Evolutionary conservation across 176 grass and related monocot genomes (phyloP), one percentile per base, ranked within the genome.

Genomic region (Dactylis glomerata): DNA sequence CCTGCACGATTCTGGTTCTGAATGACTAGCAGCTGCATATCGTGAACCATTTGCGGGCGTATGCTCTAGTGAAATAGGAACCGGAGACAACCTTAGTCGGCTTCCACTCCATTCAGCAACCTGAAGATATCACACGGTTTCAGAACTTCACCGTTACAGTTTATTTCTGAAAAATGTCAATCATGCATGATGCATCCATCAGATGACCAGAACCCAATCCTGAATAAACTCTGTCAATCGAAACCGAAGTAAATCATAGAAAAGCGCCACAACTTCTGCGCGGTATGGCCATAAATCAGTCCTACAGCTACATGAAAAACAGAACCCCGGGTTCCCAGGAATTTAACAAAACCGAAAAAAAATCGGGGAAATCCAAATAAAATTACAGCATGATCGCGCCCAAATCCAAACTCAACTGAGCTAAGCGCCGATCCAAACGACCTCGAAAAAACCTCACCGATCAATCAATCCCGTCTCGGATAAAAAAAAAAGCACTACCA

Each of bases 61-160:
- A 8, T 24, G 13, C 40, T 27, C 5, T 45, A 26, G 38, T 26
- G 44, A 68, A 70, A 33, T 68, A 76, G 56, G 19, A 79, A 27
- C 16, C 10, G 3, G 69, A 17, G 13, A 30, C 6, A 51, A 19
- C 69, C 61, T 62, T 17, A 1, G n/a, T 56, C 19, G 83, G 52
- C 33, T 80, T 78, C 24, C 73, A 83, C 40, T 70, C 49, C 58
- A 86, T 83, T 75, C 79, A 86, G 51, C 75, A 68, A 15, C 82
- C 79, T 73, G 42, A 92, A 78, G 17, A 71, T 27, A 42, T 8
- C 51, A 77, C 50, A 74, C 34, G 23, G 38, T 44, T 17, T 41
- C 16, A 17, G 10, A 20, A 57, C 67, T 67, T 50, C 10, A 57
- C n/a, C n/a, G 45, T 52, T 22, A 27, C 16, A 69, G 2, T 13